Conservation (phyloP, 2,329 filamentous ascomycete species). For the Xylaria sp. region DNA sequence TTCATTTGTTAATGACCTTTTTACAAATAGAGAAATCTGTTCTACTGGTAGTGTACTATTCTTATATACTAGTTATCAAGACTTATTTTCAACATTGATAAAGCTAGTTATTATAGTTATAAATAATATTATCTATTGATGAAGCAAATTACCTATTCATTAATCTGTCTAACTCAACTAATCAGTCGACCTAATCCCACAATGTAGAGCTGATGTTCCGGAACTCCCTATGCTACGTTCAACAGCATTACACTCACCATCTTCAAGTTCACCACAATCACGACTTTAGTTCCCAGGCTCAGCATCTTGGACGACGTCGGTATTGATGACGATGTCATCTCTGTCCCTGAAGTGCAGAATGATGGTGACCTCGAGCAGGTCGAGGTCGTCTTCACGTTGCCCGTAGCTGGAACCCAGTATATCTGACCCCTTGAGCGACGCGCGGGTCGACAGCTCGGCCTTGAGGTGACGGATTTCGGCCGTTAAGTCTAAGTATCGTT, state of each 20-base stretch:
- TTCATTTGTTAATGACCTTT: no score
- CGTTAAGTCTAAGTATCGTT: slow-evolving; percentile 54
- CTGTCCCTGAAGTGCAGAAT: slow-evolving; percentile 61
- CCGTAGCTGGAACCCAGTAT: slow-evolving; percentile 39
- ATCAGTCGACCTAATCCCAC: not conserved
- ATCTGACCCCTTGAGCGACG: slow-evolving; percentile 34
- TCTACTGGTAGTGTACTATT: no score
- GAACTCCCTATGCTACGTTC: not conserved
- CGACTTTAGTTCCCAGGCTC: slow-evolving; percentile 15
- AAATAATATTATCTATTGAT: slow-evolving; percentile 13
- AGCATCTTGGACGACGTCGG: slow-evolving; percentile 52
- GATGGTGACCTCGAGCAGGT: slow-evolving; percentile 61
- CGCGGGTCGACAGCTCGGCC: slow-evolving; percentile 49
- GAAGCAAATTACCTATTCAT: slow-evolving; percentile 14
- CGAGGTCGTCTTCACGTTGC: slow-evolving; percentile 51
- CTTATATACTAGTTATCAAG: no score
- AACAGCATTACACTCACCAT: no score
- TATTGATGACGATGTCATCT: slow-evolving; percentile 64
- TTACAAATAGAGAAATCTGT: no score
- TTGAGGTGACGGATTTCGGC: slow-evolving; percentile 56
- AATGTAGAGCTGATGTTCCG: not conserved
- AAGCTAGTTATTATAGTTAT: no score
- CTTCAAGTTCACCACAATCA: not conserved
- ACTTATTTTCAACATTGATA: not conserved
- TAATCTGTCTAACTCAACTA: not conserved